These are phyloP conservation scores for Xylaria bambusicola DNA, from an alignment of 495 filamentous ascomycete species.

Conservation along the genomic window DNA sequence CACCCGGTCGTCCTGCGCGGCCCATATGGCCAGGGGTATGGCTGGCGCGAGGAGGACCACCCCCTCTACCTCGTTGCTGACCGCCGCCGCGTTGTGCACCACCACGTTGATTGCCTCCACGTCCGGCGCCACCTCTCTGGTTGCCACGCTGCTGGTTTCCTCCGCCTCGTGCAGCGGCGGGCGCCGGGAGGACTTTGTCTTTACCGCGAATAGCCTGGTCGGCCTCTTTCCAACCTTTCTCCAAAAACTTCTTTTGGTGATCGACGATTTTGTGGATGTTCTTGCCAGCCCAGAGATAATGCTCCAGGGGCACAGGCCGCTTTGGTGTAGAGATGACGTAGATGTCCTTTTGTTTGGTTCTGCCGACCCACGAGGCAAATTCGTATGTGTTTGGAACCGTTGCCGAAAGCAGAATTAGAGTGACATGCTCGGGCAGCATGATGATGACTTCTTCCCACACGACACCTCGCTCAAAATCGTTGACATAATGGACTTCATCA, in stretches of 20 bases:
- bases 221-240: conserved; percentile 92
- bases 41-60: conserved; percentile 58
- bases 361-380: conserved; percentile 97
- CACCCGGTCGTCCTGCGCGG: conserved; percentile 76
- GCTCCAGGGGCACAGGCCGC: conserved; percentile 90
- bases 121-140: conserved; percentile 52
- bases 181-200: conserved; percentile 64
- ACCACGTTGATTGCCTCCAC: conserved; percentile 49
- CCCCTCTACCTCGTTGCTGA: conserved; percentile 59
- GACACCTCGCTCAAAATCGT: conserved; percentile 94
- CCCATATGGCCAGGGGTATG: conserved; percentile 79
- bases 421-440: conserved; percentile 97
- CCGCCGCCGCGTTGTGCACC: conserved; percentile 59
- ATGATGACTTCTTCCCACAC: conserved; percentile 99
- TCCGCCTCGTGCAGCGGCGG: conserved; percentile 49
- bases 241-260: conserved; percentile 83
- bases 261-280: conserved; percentile 93
- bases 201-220: conserved; percentile 78
- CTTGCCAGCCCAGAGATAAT: conserved; percentile 93
- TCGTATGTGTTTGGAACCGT: conserved; percentile 97
- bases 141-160: conserved; percentile 58
- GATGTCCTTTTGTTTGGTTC: conserved; percentile 98
- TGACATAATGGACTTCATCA: conserved; percentile 98
- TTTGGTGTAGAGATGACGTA: conserved; percentile 98
- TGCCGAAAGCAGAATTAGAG: conserved; percentile 89